Evolutionary conservation across 139 green algal genomes (phyloP).

Genomic region (Zygnema circumcarinatum): DNA sequence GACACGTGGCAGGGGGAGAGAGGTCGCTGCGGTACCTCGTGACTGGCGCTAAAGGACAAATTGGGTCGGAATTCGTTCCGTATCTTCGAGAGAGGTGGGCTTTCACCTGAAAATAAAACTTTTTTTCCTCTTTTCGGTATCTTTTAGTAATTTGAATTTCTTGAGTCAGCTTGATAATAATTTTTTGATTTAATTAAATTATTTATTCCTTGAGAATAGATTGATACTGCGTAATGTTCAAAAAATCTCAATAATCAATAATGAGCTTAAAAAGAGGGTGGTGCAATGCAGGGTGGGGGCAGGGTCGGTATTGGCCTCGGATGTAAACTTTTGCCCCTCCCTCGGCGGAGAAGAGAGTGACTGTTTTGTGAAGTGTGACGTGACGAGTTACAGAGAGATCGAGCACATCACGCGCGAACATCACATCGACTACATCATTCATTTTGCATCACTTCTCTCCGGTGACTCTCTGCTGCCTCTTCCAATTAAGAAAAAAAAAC

Average conservation of each 20-base stretch:
- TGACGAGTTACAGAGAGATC: slow-evolving; percentile 22
- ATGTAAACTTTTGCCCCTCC: slow-evolving; percentile 28
- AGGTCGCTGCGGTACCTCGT: slow-evolving; percentile 16
- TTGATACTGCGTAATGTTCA: too few relatives aligned
- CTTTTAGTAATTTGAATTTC: too few relatives aligned
- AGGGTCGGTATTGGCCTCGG: slow-evolving; percentile 27
- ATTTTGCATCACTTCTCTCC: slow-evolving; percentile 45
- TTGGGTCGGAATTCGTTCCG: slow-evolving; percentile 29
- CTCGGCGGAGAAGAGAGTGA: slow-evolving; percentile 11
- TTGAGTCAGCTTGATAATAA: too few relatives aligned
- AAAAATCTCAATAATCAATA: too few relatives aligned
- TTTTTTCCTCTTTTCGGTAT: too few relatives aligned
- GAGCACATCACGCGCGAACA: slow-evolving; percentile 35
- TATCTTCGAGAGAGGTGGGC: slow-evolving; percentile 33
- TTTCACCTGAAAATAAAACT: too few relatives aligned
- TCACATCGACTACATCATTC: slow-evolving; percentile 40
- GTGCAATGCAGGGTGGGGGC: slow-evolving; percentile 24
- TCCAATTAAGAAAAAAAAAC: too few relatives aligned
- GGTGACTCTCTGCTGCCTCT: too few relatives aligned
- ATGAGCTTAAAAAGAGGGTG: too few relatives aligned
- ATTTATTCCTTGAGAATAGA: too few relatives aligned
- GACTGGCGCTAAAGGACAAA: slow-evolving; percentile 38
- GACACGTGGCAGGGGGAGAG: not conserved
- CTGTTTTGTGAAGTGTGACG: slow-evolving; percentile 38
- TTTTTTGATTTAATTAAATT: too few relatives aligned